Evolutionary conservation across 2,329 filamentous ascomycete genomes (phyloP).

Genomic region (Fusarium sp.): DNA sequence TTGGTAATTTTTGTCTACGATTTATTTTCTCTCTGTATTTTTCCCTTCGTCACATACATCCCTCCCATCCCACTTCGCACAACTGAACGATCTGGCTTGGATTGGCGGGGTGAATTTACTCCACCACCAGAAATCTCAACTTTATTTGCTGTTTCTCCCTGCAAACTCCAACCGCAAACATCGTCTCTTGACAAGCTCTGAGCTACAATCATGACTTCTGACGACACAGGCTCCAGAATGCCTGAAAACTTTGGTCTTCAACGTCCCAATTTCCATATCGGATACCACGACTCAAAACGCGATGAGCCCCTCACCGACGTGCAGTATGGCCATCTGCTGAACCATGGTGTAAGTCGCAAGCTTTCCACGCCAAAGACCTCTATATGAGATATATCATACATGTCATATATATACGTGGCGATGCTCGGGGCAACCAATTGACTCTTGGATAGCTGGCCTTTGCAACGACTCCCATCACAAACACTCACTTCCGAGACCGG

Average conservation of each 20-base stretch:
- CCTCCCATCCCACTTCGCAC: conserved; percentile 26
- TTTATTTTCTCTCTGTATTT: neutral
- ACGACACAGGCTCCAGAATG: conserved; percentile 32
- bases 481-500: conserved; percentile 73
- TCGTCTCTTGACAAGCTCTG: neutral
- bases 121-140: conserved; percentile 43
- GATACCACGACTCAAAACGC: conserved; percentile 76
- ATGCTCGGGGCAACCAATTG: conserved; percentile 18
- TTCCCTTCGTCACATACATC: neutral
- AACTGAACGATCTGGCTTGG: neutral
- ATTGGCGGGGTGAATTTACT: conserved; percentile 43
- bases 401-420: neutral
- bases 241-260: conserved; percentile 42
- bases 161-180: conserved; percentile 3
- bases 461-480: conserved; percentile 82
- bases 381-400: neutral
- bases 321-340: conserved; percentile 73
- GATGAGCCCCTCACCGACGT: conserved; percentile 68
- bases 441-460: conserved; percentile 72
- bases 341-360: conserved; percentile 68
- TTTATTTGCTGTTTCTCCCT: conserved; percentile 2
- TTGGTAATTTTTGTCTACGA: neutral
- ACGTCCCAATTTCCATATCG: conserved; percentile 69
- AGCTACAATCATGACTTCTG: conserved; percentile 37
- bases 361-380: neutral